Conservation (phyloP, 169 alveolate genomes). For the Fabrea salina region DNA sequence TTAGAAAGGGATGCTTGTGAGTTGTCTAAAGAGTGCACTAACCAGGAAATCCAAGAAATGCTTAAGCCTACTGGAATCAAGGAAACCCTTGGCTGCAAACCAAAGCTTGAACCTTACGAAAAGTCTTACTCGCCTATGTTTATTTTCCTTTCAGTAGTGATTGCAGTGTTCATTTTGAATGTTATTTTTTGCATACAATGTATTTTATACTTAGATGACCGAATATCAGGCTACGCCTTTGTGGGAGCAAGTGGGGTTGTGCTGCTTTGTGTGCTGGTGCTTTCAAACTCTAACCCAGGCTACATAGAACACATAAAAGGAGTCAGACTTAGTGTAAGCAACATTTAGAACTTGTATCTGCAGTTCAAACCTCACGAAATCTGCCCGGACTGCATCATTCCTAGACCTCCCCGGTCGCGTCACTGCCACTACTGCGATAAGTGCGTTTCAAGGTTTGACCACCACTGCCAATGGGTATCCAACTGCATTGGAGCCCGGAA, state of each 20-base stretch:
- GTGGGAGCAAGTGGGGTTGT: background rate
- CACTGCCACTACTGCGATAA: slow-evolving; percentile 72
- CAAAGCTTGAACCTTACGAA: background rate
- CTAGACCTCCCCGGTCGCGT: slow-evolving; percentile 58
- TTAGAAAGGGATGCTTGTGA: slow-evolving; percentile 55
- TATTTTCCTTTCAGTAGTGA: background rate
- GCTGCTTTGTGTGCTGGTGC: background rate
- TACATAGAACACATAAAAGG: background rate
- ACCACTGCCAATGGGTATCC: slow-evolving; percentile 81
- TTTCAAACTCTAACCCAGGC: slow-evolving; percentile 30
- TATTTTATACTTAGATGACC: background rate
- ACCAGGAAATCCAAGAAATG: slow-evolving; percentile 33
- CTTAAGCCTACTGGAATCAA: slow-evolving; percentile 27
- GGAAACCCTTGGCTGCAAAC: slow-evolving; percentile 12
- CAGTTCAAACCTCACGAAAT: slow-evolving; percentile 48
- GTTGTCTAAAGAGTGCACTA: slow-evolving; percentile 34
- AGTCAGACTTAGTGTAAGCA: background rate
- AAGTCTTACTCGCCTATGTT: background rate
- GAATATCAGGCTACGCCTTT: background rate
- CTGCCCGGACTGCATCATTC: slow-evolving; percentile 70
- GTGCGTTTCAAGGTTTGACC: slow-evolving; percentile 75
- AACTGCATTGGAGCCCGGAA: slow-evolving; percentile 77
- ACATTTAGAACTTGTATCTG: slow-evolving; percentile 25
- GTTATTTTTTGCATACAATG: background rate
- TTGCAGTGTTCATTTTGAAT: background rate